Conservation (phyloP, 352 stramenopile species). For the Globisporangium cylindrosporum region DNA sequence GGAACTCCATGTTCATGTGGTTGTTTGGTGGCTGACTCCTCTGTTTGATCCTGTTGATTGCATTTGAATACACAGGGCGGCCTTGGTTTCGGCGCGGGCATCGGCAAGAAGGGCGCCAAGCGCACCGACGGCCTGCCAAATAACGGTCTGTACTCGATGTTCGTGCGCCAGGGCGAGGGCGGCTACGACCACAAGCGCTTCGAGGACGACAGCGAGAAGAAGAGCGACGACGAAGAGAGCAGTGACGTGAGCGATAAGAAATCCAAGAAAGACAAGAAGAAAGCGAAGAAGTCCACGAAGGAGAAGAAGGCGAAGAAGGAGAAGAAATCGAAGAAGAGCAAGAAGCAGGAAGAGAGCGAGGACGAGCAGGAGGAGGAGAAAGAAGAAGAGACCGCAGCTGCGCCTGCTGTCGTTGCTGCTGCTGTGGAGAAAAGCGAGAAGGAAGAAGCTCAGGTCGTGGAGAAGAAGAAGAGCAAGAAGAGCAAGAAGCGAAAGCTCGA, state of each 20-base stretch:
- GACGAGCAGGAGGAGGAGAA: constrained; percentile 16
- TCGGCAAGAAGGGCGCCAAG: constrained; percentile 52
- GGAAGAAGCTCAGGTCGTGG: constrained; percentile 21
- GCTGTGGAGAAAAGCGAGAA: constrained; percentile 24
- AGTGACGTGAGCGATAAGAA: constrained; percentile 33
- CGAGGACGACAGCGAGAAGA: constrained; percentile 12
- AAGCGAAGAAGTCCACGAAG: constrained; percentile 20
- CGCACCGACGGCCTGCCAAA: constrained; percentile 72
- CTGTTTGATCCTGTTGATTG: constrained; percentile 5
- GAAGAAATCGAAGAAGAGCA: constrained; percentile 29
- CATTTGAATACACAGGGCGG: constrained; percentile 39
- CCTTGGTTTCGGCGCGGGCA: constrained; percentile 58
- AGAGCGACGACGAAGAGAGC: constrained; percentile 39
- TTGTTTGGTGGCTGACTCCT: neutral
- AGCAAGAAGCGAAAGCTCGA: constrained; percentile 24
- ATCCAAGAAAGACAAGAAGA: constrained; percentile 24
- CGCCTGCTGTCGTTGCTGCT: neutral
- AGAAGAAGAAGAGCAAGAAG: constrained; percentile 23
- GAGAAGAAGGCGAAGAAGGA: constrained; percentile 17
- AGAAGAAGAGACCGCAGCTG: constrained; percentile 11
- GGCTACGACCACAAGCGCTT: constrained; percentile 83
- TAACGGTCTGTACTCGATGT: constrained; percentile 84
- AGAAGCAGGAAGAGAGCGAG: constrained; percentile 29
- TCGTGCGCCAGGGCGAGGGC: constrained; percentile 74
- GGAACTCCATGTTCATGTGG: neutral